Base-by-base conservation (phyloP, 139 green algal genomes). In the Chlorokybus atmophyticus region DNA sequence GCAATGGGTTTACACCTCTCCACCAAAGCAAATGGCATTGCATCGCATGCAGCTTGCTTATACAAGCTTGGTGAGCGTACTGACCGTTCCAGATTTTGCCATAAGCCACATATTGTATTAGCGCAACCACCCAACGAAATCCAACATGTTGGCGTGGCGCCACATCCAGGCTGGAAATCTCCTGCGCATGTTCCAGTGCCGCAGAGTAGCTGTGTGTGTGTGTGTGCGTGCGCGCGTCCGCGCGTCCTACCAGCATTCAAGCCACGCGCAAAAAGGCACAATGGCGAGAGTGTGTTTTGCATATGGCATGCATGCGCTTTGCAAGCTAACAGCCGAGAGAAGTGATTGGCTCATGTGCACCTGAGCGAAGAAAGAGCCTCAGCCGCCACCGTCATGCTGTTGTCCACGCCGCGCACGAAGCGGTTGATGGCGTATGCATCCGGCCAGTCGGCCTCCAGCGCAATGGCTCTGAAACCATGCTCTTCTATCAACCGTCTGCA, bases 151-250 rank as follows among this genome's bases (percentile, higher is more conserved):
- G 0, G 35, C 59, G 64, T 85, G 85, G 56, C 78, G 57, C 79
- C 79, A 85, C 78, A 83, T 84, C 77, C 73, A 80, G 14, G 31
- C 44, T 4, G 73, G 73, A 35, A 80, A 80, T 4, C 73, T 47
- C 68, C n/a, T n/a, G n/a, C n/a, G n/a, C n/a, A n/a, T n/a, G n/a
- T n/a, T n/a, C n/a, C n/a, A n/a, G n/a, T n/a, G n/a, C n/a, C n/a
- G n/a, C n/a, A n/a, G n/a, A n/a, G n/a, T n/a, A n/a, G n/a, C n/a
- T n/a, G n/a, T n/a, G n/a, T n/a, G n/a, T n/a, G n/a, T n/a, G n/a
- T n/a, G n/a, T n/a, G n/a, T n/a, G n/a, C n/a, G n/a, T 78, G 68
- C 29, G 5, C 8, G 10, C 51, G 49, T 7, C 19, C 31, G 26
- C 85, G 68, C 0, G 79, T 78, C 19, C 78, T 47, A 4, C 68